phyloP scores from a whole-genome alignment of 2,329 filamentous ascomycete genomes.

The Hypoxylon sp. region DNA sequence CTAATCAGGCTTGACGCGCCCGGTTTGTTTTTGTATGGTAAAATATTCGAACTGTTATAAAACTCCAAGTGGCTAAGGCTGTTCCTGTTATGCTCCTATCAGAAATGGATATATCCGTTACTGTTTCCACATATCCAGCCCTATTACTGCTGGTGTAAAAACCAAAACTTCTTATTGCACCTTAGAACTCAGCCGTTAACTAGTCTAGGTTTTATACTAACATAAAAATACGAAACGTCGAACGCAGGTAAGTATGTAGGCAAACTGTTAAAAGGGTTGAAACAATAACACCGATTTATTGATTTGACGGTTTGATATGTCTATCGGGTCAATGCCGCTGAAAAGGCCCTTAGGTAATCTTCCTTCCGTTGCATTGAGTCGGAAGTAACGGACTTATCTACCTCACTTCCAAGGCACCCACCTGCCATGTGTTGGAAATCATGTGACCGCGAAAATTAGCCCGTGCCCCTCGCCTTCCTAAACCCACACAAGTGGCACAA shows the following conservation, averaged over 20 bases:
- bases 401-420: conserved; percentile 17
- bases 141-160: too few species aligned
- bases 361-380: conserved; percentile 2
- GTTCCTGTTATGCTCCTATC: too few species aligned
- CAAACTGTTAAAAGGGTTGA: too few species aligned
- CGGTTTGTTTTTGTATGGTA: too few species aligned
- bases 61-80: too few species aligned
- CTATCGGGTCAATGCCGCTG: background rate
- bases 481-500: conserved; percentile 52
- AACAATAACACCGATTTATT: too few species aligned
- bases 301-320: background rate
- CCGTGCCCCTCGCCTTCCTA: conserved; percentile 49
- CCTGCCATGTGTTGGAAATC: conserved; percentile 26
- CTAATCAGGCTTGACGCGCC: background rate
- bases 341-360: background rate
- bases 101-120: too few species aligned
- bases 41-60: background rate
- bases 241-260: background rate
- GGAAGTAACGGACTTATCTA: conserved; percentile 16
- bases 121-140: too few species aligned
- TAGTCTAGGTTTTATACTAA: background rate
- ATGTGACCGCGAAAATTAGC: conserved; percentile 45
- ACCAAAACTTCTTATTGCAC: too few species aligned
- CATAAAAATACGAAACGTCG: background rate
- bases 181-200: too few species aligned